phyloP scores from a whole-genome alignment of 768 basidiomycete genomes.

The Lyophyllum semitale region DNA sequence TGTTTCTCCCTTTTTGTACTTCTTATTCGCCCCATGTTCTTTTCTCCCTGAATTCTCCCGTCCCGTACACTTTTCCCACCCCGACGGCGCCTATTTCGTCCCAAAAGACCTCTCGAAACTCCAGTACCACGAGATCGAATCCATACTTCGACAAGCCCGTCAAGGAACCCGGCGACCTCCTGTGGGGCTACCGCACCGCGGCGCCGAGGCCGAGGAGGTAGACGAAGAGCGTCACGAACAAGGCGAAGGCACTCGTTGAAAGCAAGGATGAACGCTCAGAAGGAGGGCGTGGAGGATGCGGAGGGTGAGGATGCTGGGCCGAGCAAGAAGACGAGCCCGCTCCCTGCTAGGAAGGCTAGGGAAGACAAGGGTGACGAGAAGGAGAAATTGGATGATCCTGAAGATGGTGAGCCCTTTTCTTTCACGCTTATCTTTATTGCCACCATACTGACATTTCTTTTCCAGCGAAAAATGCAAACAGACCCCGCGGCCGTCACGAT shows the following conservation, averaged over 20 bases:
- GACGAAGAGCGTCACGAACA: slow-evolving; percentile 63
- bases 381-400: slow-evolving; percentile 62
- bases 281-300: slow-evolving; percentile 45
- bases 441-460: not conserved
- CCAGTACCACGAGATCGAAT: slow-evolving; percentile 77
- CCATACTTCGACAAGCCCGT: slow-evolving; percentile 76
- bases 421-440: not conserved
- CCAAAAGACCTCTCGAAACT: slow-evolving; percentile 82
- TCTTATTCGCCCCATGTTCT: no score
- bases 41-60: not conserved
- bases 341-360: slow-evolving; percentile 66
- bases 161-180: slow-evolving; percentile 77
- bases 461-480: slow-evolving; percentile 31
- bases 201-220: slow-evolving; percentile 50
- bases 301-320: slow-evolving; percentile 45
- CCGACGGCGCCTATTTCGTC: slow-evolving; percentile 77
- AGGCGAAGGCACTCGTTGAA: slow-evolving; percentile 60
- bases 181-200: slow-evolving; percentile 73
- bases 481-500: slow-evolving; percentile 71
- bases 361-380: slow-evolving; percentile 31
- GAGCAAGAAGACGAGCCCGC: slow-evolving; percentile 59
- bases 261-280: slow-evolving; percentile 66
- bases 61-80: slow-evolving; percentile 1
- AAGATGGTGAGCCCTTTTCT: slow-evolving; percentile 52
- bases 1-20: not conserved